These are phyloP conservation scores for Arctium minus DNA, from an alignment of 129 eudicot species.

Conservation along the genomic window DNA sequence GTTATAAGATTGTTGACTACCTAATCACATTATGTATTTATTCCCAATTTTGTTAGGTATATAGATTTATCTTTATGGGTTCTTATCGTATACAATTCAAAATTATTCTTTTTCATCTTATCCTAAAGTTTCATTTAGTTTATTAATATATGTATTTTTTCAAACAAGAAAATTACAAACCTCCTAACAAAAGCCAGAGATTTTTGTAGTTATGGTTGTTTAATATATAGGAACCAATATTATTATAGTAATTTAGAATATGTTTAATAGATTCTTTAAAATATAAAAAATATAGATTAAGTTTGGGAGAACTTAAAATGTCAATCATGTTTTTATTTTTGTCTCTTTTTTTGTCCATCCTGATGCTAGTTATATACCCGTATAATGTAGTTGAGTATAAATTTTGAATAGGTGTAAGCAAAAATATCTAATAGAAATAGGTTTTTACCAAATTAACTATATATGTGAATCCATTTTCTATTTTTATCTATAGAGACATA, in stretches of 20 bases:
- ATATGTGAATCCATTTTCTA: too few species aligned
- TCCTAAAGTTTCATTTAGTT: background rate
- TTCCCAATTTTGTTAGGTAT: conserved; percentile 30
- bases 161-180: background rate
- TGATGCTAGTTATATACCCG: too few species aligned
- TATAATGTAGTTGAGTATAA: too few species aligned
- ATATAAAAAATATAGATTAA: background rate
- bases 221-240: background rate
- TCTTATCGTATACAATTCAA: background rate
- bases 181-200: background rate
- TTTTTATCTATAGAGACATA: too few species aligned
- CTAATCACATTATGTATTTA: conserved; percentile 22
- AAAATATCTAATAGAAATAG: too few species aligned
- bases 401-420: too few species aligned
- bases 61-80: conserved; percentile 11
- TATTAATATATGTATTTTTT: background rate
- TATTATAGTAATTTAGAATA: background rate
- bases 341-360: too few species aligned
- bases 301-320: background rate
- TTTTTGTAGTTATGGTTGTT: background rate
- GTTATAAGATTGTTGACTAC: conserved; percentile 29
- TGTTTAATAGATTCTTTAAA: background rate
- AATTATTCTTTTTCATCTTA: background rate
- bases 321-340: too few species aligned
- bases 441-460: too few species aligned